Base-by-base conservation (phyloP, 306 rosid species). In the Medicago lupulina region DNA sequence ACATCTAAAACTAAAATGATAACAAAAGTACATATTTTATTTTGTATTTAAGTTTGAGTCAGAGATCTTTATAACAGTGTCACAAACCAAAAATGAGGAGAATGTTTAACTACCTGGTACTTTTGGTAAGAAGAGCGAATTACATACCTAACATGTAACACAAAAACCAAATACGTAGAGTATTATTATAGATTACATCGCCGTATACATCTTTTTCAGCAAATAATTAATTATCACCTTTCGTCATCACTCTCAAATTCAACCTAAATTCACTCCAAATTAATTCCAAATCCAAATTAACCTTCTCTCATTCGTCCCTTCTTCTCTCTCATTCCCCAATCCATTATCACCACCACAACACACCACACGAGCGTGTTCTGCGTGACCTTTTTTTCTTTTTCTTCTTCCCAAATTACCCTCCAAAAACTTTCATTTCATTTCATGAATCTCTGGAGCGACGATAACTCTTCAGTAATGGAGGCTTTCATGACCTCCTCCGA, bases 391-490 rank as follows among this genome's bases (percentile, higher is more conserved):
- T 7, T 14, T 4, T 4, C 15, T 14, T 61, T 31, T 21, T 14
- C 17, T 17, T 43, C 11, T 67, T 3, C 31, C 72, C 13, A 43
- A 19, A 43, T 67, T 43, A 67, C 72, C 55, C 72, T 34, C 15
- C 38, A 41, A 64, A 41, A 16, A 25, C 1, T 49, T 21, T 12
- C 38, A 21, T 21, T 58, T 58, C 61, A 9, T 14, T 61, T 31
- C 19, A 60, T 90, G 97, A 92, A 90, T 83, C 92, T 92, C 1
- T 95, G 97, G 97, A 76, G 87, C 3, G 97, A 92, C 71, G 97
- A 95, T 13, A 95, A 92, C 86, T 87, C 96, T 0, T 89, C 99
- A 2, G 83, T 95, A 6, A 95, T 95, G 89, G 99, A 95, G 58
- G 95, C 97, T 0, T 95, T 95, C 83, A 90, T 86, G 79, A 82